phyloP scores from a whole-genome alignment of 371 early-diverging fungal genomes.

The Lichtheimia ornata region DNA sequence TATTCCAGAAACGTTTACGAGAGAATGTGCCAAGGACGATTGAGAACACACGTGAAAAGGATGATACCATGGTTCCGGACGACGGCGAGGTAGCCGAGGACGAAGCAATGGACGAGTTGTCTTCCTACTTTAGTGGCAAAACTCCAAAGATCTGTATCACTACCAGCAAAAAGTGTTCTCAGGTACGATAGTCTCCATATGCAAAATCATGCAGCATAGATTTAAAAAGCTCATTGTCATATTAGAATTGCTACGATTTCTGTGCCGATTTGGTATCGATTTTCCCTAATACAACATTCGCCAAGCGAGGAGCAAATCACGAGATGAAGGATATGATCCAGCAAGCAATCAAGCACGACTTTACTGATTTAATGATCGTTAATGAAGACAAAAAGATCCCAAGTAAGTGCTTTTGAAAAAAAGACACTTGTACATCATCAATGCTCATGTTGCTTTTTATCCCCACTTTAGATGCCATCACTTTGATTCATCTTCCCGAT shows the following conservation, averaged over 20 bases:
- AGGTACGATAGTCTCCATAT: slow-evolving; percentile 12
- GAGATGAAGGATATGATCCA: slow-evolving; percentile 90
- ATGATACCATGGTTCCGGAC: slow-evolving; percentile 89
- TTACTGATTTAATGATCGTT: slow-evolving; percentile 90
- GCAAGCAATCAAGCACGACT: slow-evolving; percentile 85
- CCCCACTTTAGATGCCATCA: slow-evolving; percentile 79
- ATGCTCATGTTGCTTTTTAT: slow-evolving; percentile 8
- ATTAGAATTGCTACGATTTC: slow-evolving; percentile 76
- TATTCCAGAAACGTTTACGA: slow-evolving; percentile 74
- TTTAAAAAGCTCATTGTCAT: neutral
- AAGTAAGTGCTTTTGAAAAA: slow-evolving; percentile 53
- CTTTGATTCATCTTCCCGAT: slow-evolving; percentile 93
- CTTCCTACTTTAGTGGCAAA: slow-evolving; percentile 84
- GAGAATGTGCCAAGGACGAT: slow-evolving; percentile 92
- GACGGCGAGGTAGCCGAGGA: slow-evolving; percentile 85
- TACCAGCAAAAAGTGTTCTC: slow-evolving; percentile 74
- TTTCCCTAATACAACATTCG: slow-evolving; percentile 91
- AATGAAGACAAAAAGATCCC: slow-evolving; percentile 92
- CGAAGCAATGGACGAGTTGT: slow-evolving; percentile 92
- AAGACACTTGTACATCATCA: neutral
- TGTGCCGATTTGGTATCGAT: slow-evolving; percentile 87
- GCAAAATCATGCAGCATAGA: neutral
- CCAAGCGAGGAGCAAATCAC: slow-evolving; percentile 86
- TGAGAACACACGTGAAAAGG: slow-evolving; percentile 90
- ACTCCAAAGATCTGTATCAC: slow-evolving; percentile 95